Evolutionary conservation across 2,329 filamentous ascomycete genomes (phyloP), one percentile per base, ranked within the genome.

Genomic region (Scolecobasidium constrictum): DNA sequence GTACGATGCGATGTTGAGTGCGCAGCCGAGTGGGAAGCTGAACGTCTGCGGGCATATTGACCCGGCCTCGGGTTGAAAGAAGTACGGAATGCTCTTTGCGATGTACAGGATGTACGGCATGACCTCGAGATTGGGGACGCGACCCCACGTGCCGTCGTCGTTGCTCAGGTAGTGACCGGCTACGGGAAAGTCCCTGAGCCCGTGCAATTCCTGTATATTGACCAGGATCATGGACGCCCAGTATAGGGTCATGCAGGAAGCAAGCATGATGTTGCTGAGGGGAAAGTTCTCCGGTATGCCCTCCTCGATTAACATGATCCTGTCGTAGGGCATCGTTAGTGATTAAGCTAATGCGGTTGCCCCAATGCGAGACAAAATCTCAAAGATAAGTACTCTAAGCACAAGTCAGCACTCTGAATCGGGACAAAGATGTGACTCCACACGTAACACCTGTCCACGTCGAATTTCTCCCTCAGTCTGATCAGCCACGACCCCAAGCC

Each of bases 231-330:
- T 23, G 26, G 26, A 31, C 4, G 40, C 28, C 40, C 40, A 42
- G 20, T 42, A 34, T 15, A 42, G 7, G 6, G 33, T 20, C 33
- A 31, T 42, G 7, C 28, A 22, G 17, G 35, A 33, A 20, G 40
- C 40, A 20, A 42, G 33, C 13, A 36, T 34, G 19, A 36, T 36
- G 13, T 42, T 20, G 13, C 33, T 33, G 3, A 42, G 13, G 9
- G 31, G 23, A 20, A 42, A 42, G 15, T 31, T 26, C 3, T 37
- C 19, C 9, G 40, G 40, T 7, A 42, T 42, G 18, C 40, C 40
- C 9, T 42, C 21, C 12, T 42, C 40, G 7, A 33, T 42, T 7
- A 31, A n/a, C 9, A n/a, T n/a, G n/a, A 31, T n/a, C n/a, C 26
- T 31, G 26, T 31, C 26, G 26, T n/a, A n/a, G n/a, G n/a, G n/a